These are phyloP conservation scores for Alternaria novae-zelandiae DNA, from an alignment of 2,329 filamentous ascomycete species.

Conservation along the genomic window DNA sequence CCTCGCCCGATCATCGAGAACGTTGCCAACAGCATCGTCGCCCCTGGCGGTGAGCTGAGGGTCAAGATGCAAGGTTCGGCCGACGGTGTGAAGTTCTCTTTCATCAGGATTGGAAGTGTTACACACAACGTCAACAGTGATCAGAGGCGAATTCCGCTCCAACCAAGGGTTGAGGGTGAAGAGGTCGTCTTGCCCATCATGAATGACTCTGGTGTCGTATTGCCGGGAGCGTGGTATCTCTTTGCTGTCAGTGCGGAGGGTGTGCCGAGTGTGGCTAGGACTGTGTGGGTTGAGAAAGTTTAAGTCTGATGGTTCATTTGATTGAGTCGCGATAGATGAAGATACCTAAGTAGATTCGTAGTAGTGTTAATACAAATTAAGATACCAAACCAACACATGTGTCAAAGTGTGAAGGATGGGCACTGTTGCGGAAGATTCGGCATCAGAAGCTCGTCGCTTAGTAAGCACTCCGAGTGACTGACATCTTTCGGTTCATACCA, in stretches of 20 bases:
- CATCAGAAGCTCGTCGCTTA: not conserved
- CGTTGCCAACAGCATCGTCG: conserved; percentile 3
- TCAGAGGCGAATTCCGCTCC: conserved; percentile 25
- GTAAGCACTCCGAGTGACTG: not conserved
- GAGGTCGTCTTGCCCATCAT: conserved; percentile 15
- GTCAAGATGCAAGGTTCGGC: conserved; percentile 17
- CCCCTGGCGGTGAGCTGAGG: conserved; percentile 17
- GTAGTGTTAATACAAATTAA: not conserved
- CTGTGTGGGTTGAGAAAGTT: conserved; percentile 10
- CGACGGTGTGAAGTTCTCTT: conserved; percentile 14
- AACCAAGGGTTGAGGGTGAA: not conserved
- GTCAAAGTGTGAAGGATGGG: not conserved
- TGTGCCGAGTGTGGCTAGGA: conserved; percentile 26
- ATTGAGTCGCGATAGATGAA: not conserved
- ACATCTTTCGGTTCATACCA: not conserved
- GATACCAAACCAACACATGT: not conserved
- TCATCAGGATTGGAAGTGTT: conserved; percentile 29
- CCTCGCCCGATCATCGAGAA: conserved; percentile 20
- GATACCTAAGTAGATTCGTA: not conserved
- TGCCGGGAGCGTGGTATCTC: conserved; percentile 27
- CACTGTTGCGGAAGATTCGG: not conserved
- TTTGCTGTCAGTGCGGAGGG: conserved; percentile 23
- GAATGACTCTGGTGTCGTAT: conserved; percentile 17
- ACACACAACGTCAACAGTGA: conserved; percentile 33
- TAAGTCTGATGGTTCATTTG: not conserved